phyloP scores from a whole-genome alignment of 1,284 basidiomycete species.

The Sphaerobolus stellatus region DNA sequence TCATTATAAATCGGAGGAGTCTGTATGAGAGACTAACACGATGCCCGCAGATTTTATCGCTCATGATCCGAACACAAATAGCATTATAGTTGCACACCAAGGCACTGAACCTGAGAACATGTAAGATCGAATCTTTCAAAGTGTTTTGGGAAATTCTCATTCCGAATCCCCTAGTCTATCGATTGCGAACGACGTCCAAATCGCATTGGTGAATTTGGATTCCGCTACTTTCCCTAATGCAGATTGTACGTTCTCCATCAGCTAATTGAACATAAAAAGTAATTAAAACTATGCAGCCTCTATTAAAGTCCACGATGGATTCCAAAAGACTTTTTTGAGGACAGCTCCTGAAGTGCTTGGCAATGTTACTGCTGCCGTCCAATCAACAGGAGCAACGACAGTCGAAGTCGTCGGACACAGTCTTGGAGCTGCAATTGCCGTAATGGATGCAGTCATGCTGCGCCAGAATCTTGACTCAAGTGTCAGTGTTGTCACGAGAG shows the following conservation, averaged over 20 bases:
- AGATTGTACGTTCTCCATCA: constrained; percentile 21
- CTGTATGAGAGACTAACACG: neutral
- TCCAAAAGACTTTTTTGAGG: constrained; percentile 45
- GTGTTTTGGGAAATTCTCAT: neutral
- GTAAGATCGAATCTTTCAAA: constrained; percentile 20
- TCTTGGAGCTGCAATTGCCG: constrained; percentile 44
- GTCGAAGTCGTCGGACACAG: constrained; percentile 44
- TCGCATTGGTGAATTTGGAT: constrained; percentile 37
- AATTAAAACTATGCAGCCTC: constrained; percentile 17
- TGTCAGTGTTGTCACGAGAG: constrained; percentile 36
- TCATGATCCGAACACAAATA: constrained; percentile 36
- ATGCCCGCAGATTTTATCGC: constrained; percentile 39
- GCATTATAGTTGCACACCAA: constrained; percentile 49
- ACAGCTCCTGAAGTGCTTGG: constrained; percentile 42
- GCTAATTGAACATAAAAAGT: neutral
- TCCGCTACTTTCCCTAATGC: constrained; percentile 38
- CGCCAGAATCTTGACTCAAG: constrained; percentile 35
- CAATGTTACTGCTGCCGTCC: constrained; percentile 37
- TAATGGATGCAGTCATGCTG: constrained; percentile 45
- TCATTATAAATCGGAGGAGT: no score
- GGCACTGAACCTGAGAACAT: constrained; percentile 42
- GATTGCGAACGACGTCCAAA: constrained; percentile 42
- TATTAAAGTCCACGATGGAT: constrained; percentile 43
- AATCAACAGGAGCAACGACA: constrained; percentile 32
- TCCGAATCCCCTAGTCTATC: constrained; percentile 41